Conservation (phyloP, 371 early-diverging fungal genomes). For the Coemansia sp. region DNA sequence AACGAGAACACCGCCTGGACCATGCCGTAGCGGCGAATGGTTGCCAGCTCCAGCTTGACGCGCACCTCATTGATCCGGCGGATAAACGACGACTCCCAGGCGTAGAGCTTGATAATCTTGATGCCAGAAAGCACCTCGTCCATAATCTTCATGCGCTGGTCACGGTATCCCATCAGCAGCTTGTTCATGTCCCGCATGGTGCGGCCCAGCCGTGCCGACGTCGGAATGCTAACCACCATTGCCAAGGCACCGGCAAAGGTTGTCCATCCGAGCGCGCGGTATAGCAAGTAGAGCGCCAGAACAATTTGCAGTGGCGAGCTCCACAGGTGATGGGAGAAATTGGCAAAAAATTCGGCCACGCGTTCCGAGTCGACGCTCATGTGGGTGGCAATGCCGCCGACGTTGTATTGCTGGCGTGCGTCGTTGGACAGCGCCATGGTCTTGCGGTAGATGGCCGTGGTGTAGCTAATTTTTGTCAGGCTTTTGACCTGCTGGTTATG, state of each 20-base stretch:
- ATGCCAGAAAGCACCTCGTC: conserved; percentile 93
- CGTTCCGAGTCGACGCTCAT: conserved; percentile 91
- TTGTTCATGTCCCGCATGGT: conserved; percentile 75
- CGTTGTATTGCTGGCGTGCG: conserved; percentile 78
- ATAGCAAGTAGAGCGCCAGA: conserved; percentile 77
- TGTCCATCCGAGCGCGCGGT: conserved; percentile 79
- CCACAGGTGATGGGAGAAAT: conserved; percentile 75
- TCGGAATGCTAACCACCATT: conserved; percentile 76
- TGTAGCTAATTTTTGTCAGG: conserved; percentile 68
- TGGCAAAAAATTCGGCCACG: conserved; percentile 59
- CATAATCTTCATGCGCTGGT: conserved; percentile 86
- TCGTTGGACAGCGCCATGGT: conserved; percentile 76
- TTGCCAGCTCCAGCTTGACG: conserved; percentile 72
- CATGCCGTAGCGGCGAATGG: conserved; percentile 72
- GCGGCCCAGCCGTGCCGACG: conserved; percentile 64
- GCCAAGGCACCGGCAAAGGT: conserved; percentile 86
- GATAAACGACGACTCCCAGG: conserved; percentile 73
- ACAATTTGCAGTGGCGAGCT: conserved; percentile 90
- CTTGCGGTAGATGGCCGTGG: conserved; percentile 89
- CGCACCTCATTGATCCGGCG: conserved; percentile 69
- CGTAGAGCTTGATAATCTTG: conserved; percentile 87
- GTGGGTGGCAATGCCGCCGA: conserved; percentile 87
- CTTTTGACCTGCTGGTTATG: conserved; percentile 53
- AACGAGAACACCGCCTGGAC: conserved; percentile 65
- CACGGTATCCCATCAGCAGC: conserved; percentile 89